These are phyloP conservation scores for Yamadazyma philogaea DNA, from an alignment of 805 yeast species.

Conservation along the genomic window DNA sequence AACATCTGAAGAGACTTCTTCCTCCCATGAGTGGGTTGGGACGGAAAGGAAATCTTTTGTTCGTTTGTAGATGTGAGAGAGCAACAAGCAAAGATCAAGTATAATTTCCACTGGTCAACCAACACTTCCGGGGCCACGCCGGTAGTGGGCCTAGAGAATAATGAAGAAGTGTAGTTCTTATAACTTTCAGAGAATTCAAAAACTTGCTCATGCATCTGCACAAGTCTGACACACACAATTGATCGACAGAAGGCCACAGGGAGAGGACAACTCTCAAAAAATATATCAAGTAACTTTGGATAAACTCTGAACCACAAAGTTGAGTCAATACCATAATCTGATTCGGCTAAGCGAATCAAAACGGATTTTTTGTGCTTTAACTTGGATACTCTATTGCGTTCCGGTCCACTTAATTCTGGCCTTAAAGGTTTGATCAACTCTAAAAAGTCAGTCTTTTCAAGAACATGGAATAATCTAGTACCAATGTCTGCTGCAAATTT, in stretches of 20 bases:
- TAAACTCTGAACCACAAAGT: conserved; percentile 93
- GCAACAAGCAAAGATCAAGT: conserved; percentile 85
- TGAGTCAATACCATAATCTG: conserved; percentile 91
- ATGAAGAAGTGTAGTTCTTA: conserved; percentile 34
- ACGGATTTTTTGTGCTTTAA: conserved; percentile 63
- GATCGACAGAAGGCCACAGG: conserved; percentile 92
- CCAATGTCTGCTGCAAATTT: conserved; percentile 79
- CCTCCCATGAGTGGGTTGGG: conserved; percentile 58
- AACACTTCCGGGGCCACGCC: conserved; percentile 61
- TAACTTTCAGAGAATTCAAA: conserved; percentile 50
- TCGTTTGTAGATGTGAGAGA: conserved; percentile 87
- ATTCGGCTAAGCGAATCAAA: conserved; percentile 76
- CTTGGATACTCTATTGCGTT: conserved; percentile 65
- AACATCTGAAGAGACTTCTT: conserved; percentile 77
- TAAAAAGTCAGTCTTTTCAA: conserved; percentile 67
- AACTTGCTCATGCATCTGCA: conserved; percentile 75
- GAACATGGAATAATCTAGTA: conserved; percentile 68
- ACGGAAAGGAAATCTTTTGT: conserved; percentile 61
- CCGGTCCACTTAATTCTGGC: conserved; percentile 66
- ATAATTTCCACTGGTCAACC: conserved; percentile 85
- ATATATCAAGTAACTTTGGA: conserved; percentile 66
- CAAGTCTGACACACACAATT: conserved; percentile 82
- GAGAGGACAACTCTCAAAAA: conserved; percentile 82
- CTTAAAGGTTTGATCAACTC: conserved; percentile 55
- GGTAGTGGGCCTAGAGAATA: conserved; percentile 30